Evolutionary conservation across 805 yeast species (phyloP), one percentile per base, ranked within the genome.

Genomic region (Ogataea wickerhamii): DNA sequence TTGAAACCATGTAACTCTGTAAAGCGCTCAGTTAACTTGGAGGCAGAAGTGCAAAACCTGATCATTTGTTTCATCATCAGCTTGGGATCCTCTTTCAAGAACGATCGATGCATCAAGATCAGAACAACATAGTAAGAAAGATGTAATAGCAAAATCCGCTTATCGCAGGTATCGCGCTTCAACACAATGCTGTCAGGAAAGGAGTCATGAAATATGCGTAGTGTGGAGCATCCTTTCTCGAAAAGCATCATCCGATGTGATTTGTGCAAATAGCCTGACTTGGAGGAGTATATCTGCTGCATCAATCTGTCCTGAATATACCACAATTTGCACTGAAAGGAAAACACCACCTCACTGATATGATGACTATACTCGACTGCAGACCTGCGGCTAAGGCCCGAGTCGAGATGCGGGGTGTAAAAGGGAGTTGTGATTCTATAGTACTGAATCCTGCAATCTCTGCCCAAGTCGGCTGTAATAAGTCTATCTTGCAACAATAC

Each of bases 361-460:
- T 46, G 42, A 14, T 35, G 24, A 11, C 45, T 43, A 18, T 13
- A 7, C n/a, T 32, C 23, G 18, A 22, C 11, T 8, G 11, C 25
- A 8, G 11, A 8, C 25, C 12, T 12, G 12, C 12, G 11, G 12
- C 8, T 10, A 22, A 10, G 28, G 21, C n/a, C 18, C 12, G 6
- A 27, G 37, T 29, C 37, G 36, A 11, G 12, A 8, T 8, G 12
- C 8, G 60, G 56, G 4, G 50, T 41, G 33, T 55, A 52, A 32
- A 54, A 58, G 2, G 65, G 61, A 1, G 61, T 44, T 10, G 41
- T 44, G n/a, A 60, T 57, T 31, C 65, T 49, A 30, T 56, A 61
- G 34, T 58, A 56, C 34, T 57, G 67, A 8, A 61, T 52, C 13
- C 66, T 48, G 18, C 61, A 56, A 16, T 64, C 66, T 27, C 66